A percentile compares a stretch with the other conserved stretches of the same genome.
These are phyloP conservation scores for Mycena filopes DNA, from an alignment of 768 basidiomycete species.

Conservation along the genomic window DNA sequence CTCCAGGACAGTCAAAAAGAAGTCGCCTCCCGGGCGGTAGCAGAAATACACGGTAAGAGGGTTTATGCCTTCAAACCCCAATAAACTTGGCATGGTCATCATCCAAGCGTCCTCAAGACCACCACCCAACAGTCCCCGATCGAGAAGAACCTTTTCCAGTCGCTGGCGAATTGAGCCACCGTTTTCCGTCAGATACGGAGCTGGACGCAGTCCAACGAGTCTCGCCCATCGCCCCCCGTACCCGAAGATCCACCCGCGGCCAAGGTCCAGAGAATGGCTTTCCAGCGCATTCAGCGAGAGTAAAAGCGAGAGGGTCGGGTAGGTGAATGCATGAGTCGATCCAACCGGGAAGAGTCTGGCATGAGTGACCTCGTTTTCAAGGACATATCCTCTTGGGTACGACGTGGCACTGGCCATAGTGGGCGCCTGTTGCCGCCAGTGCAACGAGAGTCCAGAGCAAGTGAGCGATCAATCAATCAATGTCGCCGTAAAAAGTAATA, in stretches of 20 bases:
- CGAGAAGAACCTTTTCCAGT: slow-evolving; percentile 47
- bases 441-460: too few species aligned
- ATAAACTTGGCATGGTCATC: slow-evolving; percentile 76
- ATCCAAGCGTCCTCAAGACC: slow-evolving; percentile 69
- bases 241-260: slow-evolving; percentile 61
- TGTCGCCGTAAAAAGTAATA: too few species aligned
- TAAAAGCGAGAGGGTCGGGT: slow-evolving; percentile 65
- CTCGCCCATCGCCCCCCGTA: slow-evolving; percentile 59
- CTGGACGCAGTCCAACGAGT: slow-evolving; percentile 57
- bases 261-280: slow-evolving; percentile 54
- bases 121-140: slow-evolving; percentile 40
- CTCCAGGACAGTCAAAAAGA: slow-evolving; percentile 66
- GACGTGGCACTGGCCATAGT: neutral
- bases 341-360: slow-evolving; percentile 58
- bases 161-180: slow-evolving; percentile 51
- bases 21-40: slow-evolving; percentile 49
- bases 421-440: too few species aligned
- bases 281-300: slow-evolving; percentile 69
- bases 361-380: slow-evolving; percentile 65
- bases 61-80: slow-evolving; percentile 77
- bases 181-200: slow-evolving; percentile 53
- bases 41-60: slow-evolving; percentile 77
- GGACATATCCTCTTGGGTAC: slow-evolving; percentile 52
- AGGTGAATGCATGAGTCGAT: slow-evolving; percentile 66
- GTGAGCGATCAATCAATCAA: too few species aligned